Evolutionary conservation across 768 basidiomycete species (phyloP).

Genomic region (Boletellus ananas): DNA sequence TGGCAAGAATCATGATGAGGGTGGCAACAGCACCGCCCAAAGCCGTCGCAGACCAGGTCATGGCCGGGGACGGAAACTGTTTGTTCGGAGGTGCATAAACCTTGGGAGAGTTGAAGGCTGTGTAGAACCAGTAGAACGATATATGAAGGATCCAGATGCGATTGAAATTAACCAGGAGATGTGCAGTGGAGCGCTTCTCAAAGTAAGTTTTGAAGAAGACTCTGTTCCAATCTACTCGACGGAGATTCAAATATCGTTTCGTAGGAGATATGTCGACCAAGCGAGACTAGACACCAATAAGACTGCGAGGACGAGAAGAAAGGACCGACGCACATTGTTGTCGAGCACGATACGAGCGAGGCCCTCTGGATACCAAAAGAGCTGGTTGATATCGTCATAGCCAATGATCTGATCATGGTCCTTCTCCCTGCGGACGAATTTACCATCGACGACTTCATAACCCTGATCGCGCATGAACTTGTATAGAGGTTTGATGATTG

Average conservation of each 20-base stretch:
- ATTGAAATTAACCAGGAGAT: conserved; percentile 98
- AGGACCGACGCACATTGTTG: conserved; percentile 62
- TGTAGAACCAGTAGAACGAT: conserved; percentile 94
- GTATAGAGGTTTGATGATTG: conserved; percentile 93
- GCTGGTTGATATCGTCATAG: conserved; percentile 99
- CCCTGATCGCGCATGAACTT: conserved; percentile 96
- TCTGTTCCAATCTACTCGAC: conserved; percentile 87
- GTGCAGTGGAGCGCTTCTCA: conserved; percentile 90
- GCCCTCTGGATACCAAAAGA: conserved; percentile 99
- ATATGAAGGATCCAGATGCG: conserved; percentile 98
- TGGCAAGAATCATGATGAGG: conserved; percentile 89
- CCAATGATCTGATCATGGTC: conserved; percentile 96
- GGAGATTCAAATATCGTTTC: conserved; percentile 90
- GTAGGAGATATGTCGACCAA: conserved; percentile 88
- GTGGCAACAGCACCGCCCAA: conserved; percentile 96
- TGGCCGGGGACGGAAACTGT: conserved; percentile 69
- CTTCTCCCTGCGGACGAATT: conserved; percentile 89
- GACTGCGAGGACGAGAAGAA: background rate
- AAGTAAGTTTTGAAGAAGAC: conserved; percentile 99
- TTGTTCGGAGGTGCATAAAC: conserved; percentile 77
- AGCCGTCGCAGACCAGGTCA: conserved; percentile 94
- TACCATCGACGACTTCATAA: conserved; percentile 92
- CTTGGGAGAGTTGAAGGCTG: conserved; percentile 92
- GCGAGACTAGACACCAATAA: conserved; percentile 56
- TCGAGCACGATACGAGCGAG: conserved; percentile 85